Evolutionary conservation across 1,284 basidiomycete species (phyloP), one percentile per base, ranked within the genome.

Genomic region (Pseudozyma flocculosa): DNA sequence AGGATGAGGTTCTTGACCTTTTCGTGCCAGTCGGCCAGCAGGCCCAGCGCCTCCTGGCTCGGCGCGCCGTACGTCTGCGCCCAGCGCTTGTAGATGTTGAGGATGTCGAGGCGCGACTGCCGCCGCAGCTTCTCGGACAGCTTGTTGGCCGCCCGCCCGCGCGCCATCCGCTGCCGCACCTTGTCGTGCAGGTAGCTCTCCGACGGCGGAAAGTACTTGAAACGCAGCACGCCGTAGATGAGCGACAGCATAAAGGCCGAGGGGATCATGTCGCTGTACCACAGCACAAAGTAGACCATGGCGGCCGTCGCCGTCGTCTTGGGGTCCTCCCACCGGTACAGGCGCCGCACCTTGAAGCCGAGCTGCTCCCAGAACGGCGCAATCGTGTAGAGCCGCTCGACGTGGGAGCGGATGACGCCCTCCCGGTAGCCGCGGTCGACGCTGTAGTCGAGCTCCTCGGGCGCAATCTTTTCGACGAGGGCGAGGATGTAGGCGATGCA

Each of bases 321-420:
- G 36, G 63, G 59, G 43, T 66, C 59, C 22, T 66, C 63, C 63
- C 63, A 66, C 3, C 63, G 59, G 29, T 66, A 66, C 26, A 66
- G 45, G 1, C 55, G 50, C 2, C 63, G 58, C 8, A 50, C 50
- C 14, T 59, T 54, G 30, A 37, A 30, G 24, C 45, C 61, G 14
- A 78, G 63, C 52, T 72, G 63, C 45, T 78, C 75, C 75, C 75
- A 78, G 44, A 78, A 78, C 1, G 75, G 75, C 7, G 75, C 75
- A 44, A 77, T 78, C 24, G 75, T 63, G 48, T 78, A 78, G 26
- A 78, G 61, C 7, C 75, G 68, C 47, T 75, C 74, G 19, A 78
- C 44, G 42, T 78, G 75, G 15, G 71, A 72, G 14, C 75, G 70
- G 8, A 69, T 66, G 10, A 66, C 54, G 23, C 69, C 61, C 45